These are phyloP conservation scores for Wickerhamiella siamensis DNA, from an alignment of 805 yeast genomes.

Conservation along the genomic window DNA sequence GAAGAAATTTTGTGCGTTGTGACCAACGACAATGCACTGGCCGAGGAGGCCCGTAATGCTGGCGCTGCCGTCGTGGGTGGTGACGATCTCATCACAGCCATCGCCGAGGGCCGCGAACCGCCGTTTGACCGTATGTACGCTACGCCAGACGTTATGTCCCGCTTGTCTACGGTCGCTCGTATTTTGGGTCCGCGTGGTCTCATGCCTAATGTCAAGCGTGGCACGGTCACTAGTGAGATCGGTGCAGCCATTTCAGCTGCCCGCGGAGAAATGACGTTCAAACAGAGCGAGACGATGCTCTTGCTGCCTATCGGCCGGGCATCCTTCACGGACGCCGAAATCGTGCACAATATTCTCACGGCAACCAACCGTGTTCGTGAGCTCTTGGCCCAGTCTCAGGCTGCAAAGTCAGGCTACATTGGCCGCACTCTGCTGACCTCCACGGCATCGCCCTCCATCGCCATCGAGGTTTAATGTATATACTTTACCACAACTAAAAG, in stretches of 20 bases:
- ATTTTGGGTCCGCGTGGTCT: constrained; percentile 76
- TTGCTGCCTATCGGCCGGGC: constrained; percentile 64
- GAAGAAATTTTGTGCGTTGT: constrained; percentile 54
- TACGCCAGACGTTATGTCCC: constrained; percentile 62
- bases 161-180: constrained; percentile 56
- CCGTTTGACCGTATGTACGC: constrained; percentile 69
- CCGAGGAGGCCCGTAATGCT: constrained; percentile 37
- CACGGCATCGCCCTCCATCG: constrained; percentile 69
- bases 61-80: constrained; percentile 67
- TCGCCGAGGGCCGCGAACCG: constrained; percentile 37
- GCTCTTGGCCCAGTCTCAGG: constrained; percentile 20
- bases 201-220: constrained; percentile 76
- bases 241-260: constrained; percentile 37
- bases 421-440: constrained; percentile 58
- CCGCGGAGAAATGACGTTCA: constrained; percentile 60
- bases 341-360: constrained; percentile 53
- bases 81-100: constrained; percentile 46
- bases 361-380: constrained; percentile 48
- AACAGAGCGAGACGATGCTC: constrained; percentile 50
- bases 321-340: constrained; percentile 61
- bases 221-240: constrained; percentile 67
- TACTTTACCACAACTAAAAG: neutral
- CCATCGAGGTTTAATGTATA: constrained; percentile 32
- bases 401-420: constrained; percentile 32
- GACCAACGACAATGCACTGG: constrained; percentile 40